A percentile compares a stretch with the other conserved stretches of the same genome.
Conservation (phyloP, 2,329 filamentous ascomycete genomes). For the Mollisiaceae sp. region DNA sequence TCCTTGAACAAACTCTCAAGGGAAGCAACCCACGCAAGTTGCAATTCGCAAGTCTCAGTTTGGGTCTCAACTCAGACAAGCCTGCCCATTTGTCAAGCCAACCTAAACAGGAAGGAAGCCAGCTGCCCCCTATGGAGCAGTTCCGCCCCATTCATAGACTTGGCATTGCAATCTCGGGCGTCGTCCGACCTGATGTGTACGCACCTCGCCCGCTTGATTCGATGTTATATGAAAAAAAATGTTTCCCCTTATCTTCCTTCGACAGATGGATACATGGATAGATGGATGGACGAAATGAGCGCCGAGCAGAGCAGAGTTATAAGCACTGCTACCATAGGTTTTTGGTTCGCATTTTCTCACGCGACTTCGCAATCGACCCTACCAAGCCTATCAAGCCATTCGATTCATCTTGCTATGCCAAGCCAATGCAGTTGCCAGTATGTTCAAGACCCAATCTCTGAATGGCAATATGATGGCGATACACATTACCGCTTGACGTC, state of each 20-base stretch:
- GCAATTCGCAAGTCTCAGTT: neutral
- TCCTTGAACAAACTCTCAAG: neutral
- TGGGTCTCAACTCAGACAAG: neutral
- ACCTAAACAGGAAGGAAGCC: too few relatives aligned
- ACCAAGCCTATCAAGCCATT: neutral
- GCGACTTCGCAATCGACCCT: neutral
- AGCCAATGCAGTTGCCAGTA: constrained; percentile 3
- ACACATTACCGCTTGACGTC: constrained; percentile 20
- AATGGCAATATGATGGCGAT: constrained; percentile 11
- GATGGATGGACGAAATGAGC: neutral
- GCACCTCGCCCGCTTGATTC: neutral
- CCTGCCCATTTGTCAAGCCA: too few relatives aligned
- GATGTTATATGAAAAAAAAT: constrained; percentile 8
- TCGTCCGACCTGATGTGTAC: neutral
- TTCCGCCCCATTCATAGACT: neutral
- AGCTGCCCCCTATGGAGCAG: neutral
- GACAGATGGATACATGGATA: neutral
- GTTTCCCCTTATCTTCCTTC: constrained; percentile 1
- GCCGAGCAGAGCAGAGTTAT: constrained; percentile 1
- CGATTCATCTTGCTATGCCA: constrained; percentile 2
- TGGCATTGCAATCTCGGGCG: neutral
- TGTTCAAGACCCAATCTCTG: constrained; percentile 1
- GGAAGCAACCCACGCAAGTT: neutral
- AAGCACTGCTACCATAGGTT: neutral
- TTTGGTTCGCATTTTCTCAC: neutral